Percentiles rank a stretch among this genome's conserved stretches.
phyloP scores from a whole-genome alignment of 306 rosid species.

The Rubus parviflorus region DNA sequence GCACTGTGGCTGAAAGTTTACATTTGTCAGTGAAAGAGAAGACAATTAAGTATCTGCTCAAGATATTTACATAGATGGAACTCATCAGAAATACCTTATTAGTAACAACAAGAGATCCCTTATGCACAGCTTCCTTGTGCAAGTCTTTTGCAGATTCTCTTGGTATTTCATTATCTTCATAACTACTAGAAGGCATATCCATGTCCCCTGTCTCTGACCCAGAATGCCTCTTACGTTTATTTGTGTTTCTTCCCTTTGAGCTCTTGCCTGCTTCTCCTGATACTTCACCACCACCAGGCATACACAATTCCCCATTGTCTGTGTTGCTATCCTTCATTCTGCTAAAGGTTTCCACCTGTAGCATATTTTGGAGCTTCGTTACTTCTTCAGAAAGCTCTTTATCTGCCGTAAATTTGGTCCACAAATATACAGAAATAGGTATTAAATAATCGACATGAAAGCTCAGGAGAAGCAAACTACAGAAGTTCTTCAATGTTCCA shows the following conservation, averaged over 20 bases:
- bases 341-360: constrained; percentile 37
- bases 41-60: constrained; percentile 21
- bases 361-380: constrained; percentile 49
- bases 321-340: constrained; percentile 29
- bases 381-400: constrained; percentile 64
- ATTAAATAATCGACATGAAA: background rate
- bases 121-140: constrained; percentile 35
- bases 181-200: constrained; percentile 31
- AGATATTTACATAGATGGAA: background rate
- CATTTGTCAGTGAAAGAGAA: constrained; percentile 29
- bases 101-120: constrained; percentile 23
- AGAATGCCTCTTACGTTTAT: constrained; percentile 48
- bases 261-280: constrained; percentile 23
- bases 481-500: background rate
- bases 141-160: constrained; percentile 35
- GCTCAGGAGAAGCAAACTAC: background rate
- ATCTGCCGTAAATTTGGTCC: constrained; percentile 49
- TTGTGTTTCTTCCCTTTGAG: constrained; percentile 42
- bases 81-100: constrained; percentile 31
- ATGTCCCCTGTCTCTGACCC: constrained; percentile 31
- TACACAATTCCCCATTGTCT: constrained; percentile 14
- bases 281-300: constrained; percentile 28
- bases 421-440: constrained; percentile 27
- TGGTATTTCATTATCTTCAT: constrained; percentile 34
- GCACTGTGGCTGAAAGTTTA: constrained; percentile 45